phyloP scores from a whole-genome alignment of 257 asterid species.

The Leonotis leonurus region DNA sequence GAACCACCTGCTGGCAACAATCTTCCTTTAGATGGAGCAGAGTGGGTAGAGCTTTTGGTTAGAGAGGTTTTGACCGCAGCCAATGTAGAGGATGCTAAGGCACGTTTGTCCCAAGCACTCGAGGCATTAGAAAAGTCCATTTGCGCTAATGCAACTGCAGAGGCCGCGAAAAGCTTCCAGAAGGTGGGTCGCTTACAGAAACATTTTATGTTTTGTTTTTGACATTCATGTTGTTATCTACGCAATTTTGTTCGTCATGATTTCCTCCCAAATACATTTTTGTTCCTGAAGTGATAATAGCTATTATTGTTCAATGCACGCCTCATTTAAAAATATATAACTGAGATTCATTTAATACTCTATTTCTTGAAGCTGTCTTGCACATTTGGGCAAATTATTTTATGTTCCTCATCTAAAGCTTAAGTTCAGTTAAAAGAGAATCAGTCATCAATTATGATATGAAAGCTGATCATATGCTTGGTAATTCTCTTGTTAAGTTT shows the following conservation, averaged over 20 bases:
- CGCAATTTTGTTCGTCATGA: neutral
- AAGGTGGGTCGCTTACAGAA: conserved; percentile 42
- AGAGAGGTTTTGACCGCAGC: conserved; percentile 44
- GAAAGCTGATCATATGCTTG: neutral
- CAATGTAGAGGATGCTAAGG: conserved; percentile 48
- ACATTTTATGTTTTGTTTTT: neutral
- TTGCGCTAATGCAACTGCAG: conserved; percentile 45
- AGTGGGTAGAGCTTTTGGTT: conserved; percentile 61
- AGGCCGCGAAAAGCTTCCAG: conserved; percentile 51
- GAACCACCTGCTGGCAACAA: conserved; percentile 30
- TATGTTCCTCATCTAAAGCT: neutral
- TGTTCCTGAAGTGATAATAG: neutral
- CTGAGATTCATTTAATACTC: neutral
- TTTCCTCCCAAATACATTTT: neutral
- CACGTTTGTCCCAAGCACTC: conserved; percentile 43
- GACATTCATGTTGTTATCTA: neutral
- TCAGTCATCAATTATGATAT: neutral
- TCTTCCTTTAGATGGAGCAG: conserved; percentile 44
- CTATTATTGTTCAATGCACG: neutral
- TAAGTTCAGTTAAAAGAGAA: neutral
- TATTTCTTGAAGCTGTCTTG: neutral
- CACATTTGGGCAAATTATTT: neutral
- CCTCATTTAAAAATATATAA: neutral
- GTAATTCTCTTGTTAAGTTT: neutral
- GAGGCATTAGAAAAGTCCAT: conserved; percentile 57